A percentile compares a stretch with the other conserved stretches of the same genome.
Evolutionary conservation across 1,284 basidiomycete genomes (phyloP).

Genomic region (Irpex lacteus): DNA sequence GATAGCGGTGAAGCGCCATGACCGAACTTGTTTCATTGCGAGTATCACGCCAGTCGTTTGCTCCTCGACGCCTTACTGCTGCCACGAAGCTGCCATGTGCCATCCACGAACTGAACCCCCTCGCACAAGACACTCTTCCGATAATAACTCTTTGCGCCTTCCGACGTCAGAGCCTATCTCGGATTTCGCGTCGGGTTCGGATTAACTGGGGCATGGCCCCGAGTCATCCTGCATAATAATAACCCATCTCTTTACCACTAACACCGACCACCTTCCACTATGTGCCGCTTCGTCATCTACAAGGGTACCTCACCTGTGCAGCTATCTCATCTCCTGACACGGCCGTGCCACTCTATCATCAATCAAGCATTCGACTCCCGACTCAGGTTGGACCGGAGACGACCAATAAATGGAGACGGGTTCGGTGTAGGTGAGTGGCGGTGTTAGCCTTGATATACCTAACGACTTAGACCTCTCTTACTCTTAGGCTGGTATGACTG

Average conservation of each 20-base stretch:
- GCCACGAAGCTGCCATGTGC: not conserved
- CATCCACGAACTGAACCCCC: not conserved
- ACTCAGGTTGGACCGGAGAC: conserved; percentile 73
- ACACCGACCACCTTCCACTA: conserved; percentile 24
- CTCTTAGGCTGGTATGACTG: conserved; percentile 81
- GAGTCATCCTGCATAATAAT: not conserved
- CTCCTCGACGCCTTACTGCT: not conserved
- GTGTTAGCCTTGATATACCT: not conserved
- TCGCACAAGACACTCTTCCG: not conserved
- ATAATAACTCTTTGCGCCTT: not conserved
- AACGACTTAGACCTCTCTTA: too few species aligned
- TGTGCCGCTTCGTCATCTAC: conserved; percentile 91
- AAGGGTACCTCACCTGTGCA: conserved; percentile 88
- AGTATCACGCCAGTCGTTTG: not conserved
- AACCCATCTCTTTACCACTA: not conserved
- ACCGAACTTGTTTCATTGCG: not conserved
- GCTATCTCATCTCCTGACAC: conserved; percentile 85
- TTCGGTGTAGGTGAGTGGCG: conserved; percentile 86
- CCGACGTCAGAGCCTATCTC: not conserved
- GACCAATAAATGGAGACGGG: conserved; percentile 94
- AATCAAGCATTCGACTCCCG: conserved; percentile 94
- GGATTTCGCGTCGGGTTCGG: not conserved
- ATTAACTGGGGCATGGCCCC: not conserved
- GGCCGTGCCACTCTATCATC: conserved; percentile 93
- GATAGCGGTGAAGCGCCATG: not conserved